phyloP scores from a whole-genome alignment of 2,329 filamentous ascomycete species.

The Blastomyces parvus region DNA sequence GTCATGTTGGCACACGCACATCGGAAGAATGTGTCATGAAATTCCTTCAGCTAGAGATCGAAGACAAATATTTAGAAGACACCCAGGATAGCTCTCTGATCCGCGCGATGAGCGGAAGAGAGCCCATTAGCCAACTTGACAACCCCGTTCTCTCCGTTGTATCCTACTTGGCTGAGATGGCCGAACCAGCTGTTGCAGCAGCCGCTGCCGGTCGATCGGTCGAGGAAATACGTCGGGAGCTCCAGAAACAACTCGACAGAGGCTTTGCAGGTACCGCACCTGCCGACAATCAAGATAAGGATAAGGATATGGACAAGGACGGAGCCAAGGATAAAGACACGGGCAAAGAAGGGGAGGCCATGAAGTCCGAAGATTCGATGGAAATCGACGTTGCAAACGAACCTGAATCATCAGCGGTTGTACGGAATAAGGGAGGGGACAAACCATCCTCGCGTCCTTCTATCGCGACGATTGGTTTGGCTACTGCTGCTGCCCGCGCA shows the following conservation, averaged over 20 bases:
- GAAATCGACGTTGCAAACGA: slow-evolving; percentile 43
- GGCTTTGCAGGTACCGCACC: slow-evolving; percentile 37
- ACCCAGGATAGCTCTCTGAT: slow-evolving; percentile 56
- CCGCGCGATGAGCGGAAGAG: slow-evolving; percentile 63
- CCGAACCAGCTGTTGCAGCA: slow-evolving; percentile 81
- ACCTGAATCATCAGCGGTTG: slow-evolving; percentile 21
- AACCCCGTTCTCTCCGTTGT: slow-evolving; percentile 97
- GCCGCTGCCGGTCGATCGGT: slow-evolving; percentile 83
- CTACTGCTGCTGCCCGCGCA: slow-evolving; percentile 73
- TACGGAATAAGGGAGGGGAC: slow-evolving; percentile 40
- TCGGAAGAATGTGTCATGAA: slow-evolving; percentile 94
- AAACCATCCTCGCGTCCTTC: slow-evolving; percentile 40
- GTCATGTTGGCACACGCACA: slow-evolving; percentile 83
- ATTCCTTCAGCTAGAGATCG: slow-evolving; percentile 92
- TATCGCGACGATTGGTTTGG: slow-evolving; percentile 70
- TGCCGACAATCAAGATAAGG: slow-evolving; percentile 47
- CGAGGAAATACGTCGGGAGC: slow-evolving; percentile 69
- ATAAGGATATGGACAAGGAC: slow-evolving; percentile 43
- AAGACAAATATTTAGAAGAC: slow-evolving; percentile 90
- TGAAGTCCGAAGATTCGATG: slow-evolving; percentile 51
- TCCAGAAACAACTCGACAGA: slow-evolving; percentile 69
- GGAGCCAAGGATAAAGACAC: slow-evolving; percentile 42
- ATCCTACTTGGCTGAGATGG: slow-evolving; percentile 82
- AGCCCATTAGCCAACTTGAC: slow-evolving; percentile 85
- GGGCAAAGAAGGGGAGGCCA: slow-evolving; percentile 37